phyloP scores from a whole-genome alignment of 768 basidiomycete genomes.

The Galerina sulciceps region DNA sequence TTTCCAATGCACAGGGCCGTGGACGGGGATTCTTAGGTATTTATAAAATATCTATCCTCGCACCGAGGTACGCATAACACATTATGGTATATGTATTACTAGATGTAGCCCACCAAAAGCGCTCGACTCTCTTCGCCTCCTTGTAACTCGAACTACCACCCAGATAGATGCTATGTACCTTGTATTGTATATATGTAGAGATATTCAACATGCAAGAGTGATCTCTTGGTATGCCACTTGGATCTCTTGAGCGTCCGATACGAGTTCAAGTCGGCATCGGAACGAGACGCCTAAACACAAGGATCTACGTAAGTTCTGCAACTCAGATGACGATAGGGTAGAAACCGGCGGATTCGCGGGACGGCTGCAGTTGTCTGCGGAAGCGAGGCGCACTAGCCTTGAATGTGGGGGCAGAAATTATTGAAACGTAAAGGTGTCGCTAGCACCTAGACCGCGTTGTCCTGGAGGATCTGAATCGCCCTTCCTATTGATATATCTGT shows the following conservation, averaged over 20 bases:
- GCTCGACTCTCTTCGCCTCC: constrained; percentile 4
- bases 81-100: constrained; percentile 17
- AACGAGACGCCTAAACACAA: constrained; percentile 10
- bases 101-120: constrained; percentile 2
- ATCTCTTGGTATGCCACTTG: neutral
- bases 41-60: constrained; percentile 15
- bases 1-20: constrained; percentile 8
- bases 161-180: constrained; percentile 10
- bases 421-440: constrained; percentile 46
- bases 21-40: constrained; percentile 12
- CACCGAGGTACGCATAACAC: constrained; percentile 7
- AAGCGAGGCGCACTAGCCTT: constrained; percentile 16
- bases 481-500: constrained; percentile 11
- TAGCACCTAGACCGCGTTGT: constrained; percentile 28
- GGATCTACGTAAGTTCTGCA: constrained; percentile 23
- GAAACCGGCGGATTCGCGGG: constrained; percentile 16
- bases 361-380: constrained; percentile 17
- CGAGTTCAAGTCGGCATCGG: neutral
- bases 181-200: constrained; percentile 13
- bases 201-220: neutral
- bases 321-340: constrained; percentile 4
- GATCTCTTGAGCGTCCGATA: neutral
- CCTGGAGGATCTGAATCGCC: constrained; percentile 12
- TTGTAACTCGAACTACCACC: constrained; percentile 1
- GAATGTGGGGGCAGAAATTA: constrained; percentile 23